These are phyloP conservation scores for Kitagawia praeruptora DNA, from an alignment of 129 eudicot species.

Conservation along the genomic window DNA sequence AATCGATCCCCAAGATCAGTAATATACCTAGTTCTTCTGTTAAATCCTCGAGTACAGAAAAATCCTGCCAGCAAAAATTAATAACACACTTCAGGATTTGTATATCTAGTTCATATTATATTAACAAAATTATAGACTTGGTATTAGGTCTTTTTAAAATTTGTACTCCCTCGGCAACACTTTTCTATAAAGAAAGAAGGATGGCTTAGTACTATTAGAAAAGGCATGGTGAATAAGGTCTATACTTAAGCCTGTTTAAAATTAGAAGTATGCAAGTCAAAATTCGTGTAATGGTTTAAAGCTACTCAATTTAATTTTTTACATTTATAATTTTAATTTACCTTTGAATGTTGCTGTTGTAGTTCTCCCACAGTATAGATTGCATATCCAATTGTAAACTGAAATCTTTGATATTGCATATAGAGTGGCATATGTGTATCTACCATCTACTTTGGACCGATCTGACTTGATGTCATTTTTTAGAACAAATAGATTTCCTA, in stretches of 20 bases:
- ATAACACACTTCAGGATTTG: neutral
- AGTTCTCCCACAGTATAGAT: slow-evolving; percentile 49
- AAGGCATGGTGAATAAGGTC: slow-evolving; percentile 34
- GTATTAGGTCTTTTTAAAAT: neutral
- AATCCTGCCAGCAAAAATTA: slow-evolving; percentile 33
- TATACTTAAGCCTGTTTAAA: slow-evolving; percentile 25
- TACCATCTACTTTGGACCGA: too few species aligned
- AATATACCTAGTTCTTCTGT: slow-evolving; percentile 32
- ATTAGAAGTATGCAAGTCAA: slow-evolving; percentile 9
- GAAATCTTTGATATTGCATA: too few species aligned
- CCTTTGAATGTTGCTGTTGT: slow-evolving; percentile 51
- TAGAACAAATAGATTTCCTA: too few species aligned
- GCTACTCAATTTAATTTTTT: neutral
- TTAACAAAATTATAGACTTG: neutral
- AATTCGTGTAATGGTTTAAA: neutral
- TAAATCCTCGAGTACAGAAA: slow-evolving; percentile 53
- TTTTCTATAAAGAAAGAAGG: neutral
- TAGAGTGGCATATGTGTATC: too few species aligned
- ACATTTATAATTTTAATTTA: slow-evolving; percentile 6
- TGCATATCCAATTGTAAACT: too few species aligned
- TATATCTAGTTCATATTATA: neutral
- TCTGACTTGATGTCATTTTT: too few species aligned
- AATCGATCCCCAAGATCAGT: slow-evolving; percentile 23
- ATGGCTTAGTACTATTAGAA: slow-evolving; percentile 37
- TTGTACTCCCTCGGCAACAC: neutral